A percentile compares a stretch with the other conserved stretches of the same genome.
phyloP scores from a whole-genome alignment of 148 eudicot genomes.

The Hydrangea macrophylla region DNA sequence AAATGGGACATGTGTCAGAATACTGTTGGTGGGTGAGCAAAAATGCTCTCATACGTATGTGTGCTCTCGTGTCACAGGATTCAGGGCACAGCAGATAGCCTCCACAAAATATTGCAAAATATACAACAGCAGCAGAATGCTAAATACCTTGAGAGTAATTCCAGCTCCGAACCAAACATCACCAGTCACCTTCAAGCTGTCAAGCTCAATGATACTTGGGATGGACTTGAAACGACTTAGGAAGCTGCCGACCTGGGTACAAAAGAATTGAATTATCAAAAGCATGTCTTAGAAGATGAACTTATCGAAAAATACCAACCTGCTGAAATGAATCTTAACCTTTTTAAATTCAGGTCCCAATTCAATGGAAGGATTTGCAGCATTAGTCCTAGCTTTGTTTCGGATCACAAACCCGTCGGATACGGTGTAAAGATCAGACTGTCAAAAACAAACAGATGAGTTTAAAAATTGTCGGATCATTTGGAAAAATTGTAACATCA shows the following conservation, averaged over 20 bases:
- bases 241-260: conserved; percentile 72
- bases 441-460: conserved; percentile 18
- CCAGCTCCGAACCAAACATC: conserved; percentile 90
- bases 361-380: conserved; percentile 87
- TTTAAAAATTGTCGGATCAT: neutral
- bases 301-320: neutral
- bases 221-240: conserved; percentile 89
- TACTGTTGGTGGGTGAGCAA: too few species aligned
- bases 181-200: conserved; percentile 89
- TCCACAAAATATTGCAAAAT: too few species aligned
- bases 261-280: neutral
- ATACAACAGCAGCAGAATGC: neutral
- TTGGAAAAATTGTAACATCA: conserved; percentile 4
- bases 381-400: conserved; percentile 68
- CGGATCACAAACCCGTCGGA: conserved; percentile 70
- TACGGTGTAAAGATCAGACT: conserved; percentile 97
- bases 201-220: conserved; percentile 88
- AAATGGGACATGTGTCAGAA: too few species aligned
- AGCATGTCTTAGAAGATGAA: neutral
- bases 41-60: too few species aligned
- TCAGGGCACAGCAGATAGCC: too few species aligned
- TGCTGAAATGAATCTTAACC: conserved; percentile 37
- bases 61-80: too few species aligned
- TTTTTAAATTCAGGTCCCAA: conserved; percentile 97
- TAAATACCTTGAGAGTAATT: conserved; percentile 75